phyloP scores from a whole-genome alignment of 805 yeast species.

The Scheffersomyces spartinae region DNA sequence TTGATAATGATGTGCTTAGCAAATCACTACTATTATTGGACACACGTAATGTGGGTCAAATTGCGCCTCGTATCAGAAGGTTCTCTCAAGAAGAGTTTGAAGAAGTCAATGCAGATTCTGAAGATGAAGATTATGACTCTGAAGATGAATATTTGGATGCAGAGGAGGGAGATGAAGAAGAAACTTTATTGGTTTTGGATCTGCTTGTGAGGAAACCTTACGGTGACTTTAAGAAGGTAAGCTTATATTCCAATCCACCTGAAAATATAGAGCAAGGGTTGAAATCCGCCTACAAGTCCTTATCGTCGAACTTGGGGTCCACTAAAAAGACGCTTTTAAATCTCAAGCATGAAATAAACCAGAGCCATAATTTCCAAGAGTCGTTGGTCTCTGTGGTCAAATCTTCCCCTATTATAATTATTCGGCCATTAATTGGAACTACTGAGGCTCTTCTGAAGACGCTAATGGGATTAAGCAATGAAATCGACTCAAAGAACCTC shows the following conservation, averaged over 20 bases:
- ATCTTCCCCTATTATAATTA: conserved; percentile 69
- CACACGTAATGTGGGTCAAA: conserved; percentile 2
- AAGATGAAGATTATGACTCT: conserved; percentile 14
- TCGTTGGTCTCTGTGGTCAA: conserved; percentile 58
- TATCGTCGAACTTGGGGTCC: conserved; percentile 54
- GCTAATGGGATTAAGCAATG: conserved; percentile 72
- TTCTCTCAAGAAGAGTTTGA: conserved; percentile 1
- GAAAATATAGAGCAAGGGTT: conserved; percentile 58
- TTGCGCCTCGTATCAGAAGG: background rate
- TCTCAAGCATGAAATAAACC: conserved; percentile 51
- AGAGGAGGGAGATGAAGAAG: conserved; percentile 12
- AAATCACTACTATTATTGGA: conserved; percentile 15
- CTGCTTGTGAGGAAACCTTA: too few relatives aligned
- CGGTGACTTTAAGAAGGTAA: conserved; percentile 42
- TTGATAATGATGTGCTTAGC: conserved; percentile 9
- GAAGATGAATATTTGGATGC: conserved; percentile 2
- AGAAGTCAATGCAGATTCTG: conserved; percentile 10
- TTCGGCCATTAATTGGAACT: conserved; percentile 85
- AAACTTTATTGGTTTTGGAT: too few relatives aligned
- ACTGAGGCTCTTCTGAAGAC: conserved; percentile 82
- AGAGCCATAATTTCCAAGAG: conserved; percentile 53
- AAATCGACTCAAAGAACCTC: too few relatives aligned
- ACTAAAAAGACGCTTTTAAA: conserved; percentile 54
- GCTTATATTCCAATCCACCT: conserved; percentile 83
- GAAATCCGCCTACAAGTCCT: conserved; percentile 57